Base-by-base conservation (phyloP, 805 yeast species). In the Ogataea zsoltii region DNA sequence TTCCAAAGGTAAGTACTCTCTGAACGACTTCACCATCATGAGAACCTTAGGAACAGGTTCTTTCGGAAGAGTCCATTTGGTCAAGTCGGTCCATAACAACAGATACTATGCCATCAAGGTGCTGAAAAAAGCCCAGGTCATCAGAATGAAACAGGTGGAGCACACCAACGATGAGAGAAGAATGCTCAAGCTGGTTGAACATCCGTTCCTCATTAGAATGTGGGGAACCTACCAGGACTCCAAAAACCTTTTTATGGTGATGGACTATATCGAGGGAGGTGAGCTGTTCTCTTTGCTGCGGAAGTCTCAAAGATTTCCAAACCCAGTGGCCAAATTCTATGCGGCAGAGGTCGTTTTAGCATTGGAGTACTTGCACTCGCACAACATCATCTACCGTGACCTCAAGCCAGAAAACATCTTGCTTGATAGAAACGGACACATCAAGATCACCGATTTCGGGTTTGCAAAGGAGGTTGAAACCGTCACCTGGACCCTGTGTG, bases 231-330 rank as follows among this genome's bases (percentile, higher is more conserved):
- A 74, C 57, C 83, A 79, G 60, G 84, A 79, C 58, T 68, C 78
- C 36, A 72, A 71, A 49, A 77, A 76, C 56, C 64, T 79, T 49
- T 79, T 79, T 51, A 79, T 79, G 84, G 77, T 79, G 41, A 79
- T 79, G 84, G 84, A 79, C 57, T 79, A 78, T 62, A 79, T 79
- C 60, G 84, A 79, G 63, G 84, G 84, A 21, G 84, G 84, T 19
- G 84, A 79, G 61, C 66, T 79, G 44, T 79, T 79, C 54, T 74
- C 80, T 3, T 62, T 79, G 44, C 68, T 79, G 53, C 64, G 84
- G 47, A 79, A 79, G 58, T 76, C 81, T 10, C 82, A 79, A 55
- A 62, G 82, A 33, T 79, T 79, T 55, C 84, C 84, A 6, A 79
- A 77, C 36, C 84, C 82, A 3, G 84, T 79, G 23, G 83, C 83